Conservation (phyloP, 192 early-diverging fungal genomes). For the Paraglomus occultum region DNA sequence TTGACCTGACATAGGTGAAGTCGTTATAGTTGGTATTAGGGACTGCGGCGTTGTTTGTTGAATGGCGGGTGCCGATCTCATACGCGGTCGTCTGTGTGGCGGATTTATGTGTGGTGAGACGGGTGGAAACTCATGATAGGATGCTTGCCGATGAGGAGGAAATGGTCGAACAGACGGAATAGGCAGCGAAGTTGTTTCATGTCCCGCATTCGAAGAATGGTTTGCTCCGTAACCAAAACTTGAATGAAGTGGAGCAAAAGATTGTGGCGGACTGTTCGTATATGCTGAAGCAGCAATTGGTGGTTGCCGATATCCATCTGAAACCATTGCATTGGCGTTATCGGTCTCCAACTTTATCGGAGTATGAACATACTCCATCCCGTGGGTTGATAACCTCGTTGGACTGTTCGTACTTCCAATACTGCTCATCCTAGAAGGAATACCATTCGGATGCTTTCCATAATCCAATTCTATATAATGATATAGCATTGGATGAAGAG, state of each 20-base stretch:
- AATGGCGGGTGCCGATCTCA: neutral
- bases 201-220: neutral
- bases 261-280: neutral
- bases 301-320: neutral
- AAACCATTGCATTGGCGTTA: neutral
- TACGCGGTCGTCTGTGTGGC: neutral
- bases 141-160: neutral
- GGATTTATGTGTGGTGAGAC: slow-evolving; percentile 8
- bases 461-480: neutral
- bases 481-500: neutral
- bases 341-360: slow-evolving; percentile 21
- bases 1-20: neutral
- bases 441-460: slow-evolving; percentile 3
- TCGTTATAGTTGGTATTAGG: slow-evolving; percentile 8
- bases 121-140: slow-evolving; percentile 19
- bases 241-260: slow-evolving; percentile 8
- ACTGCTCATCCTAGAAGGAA: neutral
- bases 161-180: neutral
- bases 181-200: slow-evolving; percentile 9
- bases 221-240: neutral
- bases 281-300: neutral
- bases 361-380: neutral
- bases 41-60: neutral
- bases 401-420: too few relatives aligned
- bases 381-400: neutral